Percentiles rank a stretch among this genome's conserved stretches.
phyloP scores from a whole-genome alignment of 495 filamentous ascomycete genomes.

The Barbatosphaeria neglecta region DNA sequence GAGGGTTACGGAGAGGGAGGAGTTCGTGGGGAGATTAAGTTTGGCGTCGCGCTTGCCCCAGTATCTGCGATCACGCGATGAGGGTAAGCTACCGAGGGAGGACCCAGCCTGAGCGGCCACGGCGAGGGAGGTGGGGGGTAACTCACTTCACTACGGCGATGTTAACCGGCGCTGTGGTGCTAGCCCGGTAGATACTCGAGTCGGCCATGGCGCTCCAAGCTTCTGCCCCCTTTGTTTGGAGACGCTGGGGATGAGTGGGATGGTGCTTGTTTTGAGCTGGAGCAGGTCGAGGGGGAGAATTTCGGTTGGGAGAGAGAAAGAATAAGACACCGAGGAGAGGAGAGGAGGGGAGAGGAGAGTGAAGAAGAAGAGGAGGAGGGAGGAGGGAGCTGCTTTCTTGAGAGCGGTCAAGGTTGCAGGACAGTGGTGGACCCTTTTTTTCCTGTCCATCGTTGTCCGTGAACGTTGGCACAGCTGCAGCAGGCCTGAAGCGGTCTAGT shows the following conservation, averaged over 20 bases:
- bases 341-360: too few relatives aligned
- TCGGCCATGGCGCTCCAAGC: constrained; percentile 30
- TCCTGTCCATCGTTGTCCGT: too few relatives aligned
- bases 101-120: constrained; percentile 4
- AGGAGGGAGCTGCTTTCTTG: not conserved
- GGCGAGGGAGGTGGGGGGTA: constrained; percentile 5
- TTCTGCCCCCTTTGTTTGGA: not conserved
- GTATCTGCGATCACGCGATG: constrained; percentile 46
- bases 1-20: constrained; percentile 89
- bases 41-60: constrained; percentile 93
- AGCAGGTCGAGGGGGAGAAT: not conserved
- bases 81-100: constrained; percentile 15
- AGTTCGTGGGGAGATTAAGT: constrained; percentile 94
- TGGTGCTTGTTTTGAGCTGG: not conserved
- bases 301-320: not conserved
- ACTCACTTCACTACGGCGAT: constrained; percentile 95
- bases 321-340: too few relatives aligned
- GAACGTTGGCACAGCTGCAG: too few relatives aligned
- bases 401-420: not conserved
- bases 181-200: constrained; percentile 65
- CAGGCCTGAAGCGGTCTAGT: too few relatives aligned
- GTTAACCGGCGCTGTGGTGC: constrained; percentile 94
- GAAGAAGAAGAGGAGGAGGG: too few relatives aligned
- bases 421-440: too few relatives aligned
- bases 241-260: too few relatives aligned